Conservation (phyloP, 2,329 filamentous ascomycete species). For the Sarocladiaceae sp. region DNA sequence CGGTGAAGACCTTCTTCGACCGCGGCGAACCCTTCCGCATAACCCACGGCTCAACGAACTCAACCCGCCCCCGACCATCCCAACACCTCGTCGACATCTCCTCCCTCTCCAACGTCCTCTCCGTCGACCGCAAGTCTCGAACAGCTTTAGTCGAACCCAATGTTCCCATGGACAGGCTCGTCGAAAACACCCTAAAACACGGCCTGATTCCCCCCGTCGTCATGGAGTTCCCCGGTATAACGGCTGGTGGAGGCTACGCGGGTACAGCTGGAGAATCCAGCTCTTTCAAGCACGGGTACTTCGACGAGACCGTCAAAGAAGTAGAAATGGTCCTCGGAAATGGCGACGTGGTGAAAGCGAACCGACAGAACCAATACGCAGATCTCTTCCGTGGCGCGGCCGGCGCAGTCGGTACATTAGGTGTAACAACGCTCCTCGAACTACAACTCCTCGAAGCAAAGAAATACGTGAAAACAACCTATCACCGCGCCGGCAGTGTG, state of each 20-base stretch:
- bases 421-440: slow-evolving; percentile 64
- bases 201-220: slow-evolving; percentile 67
- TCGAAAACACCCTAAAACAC: slow-evolving; percentile 60
- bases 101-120: slow-evolving; percentile 57
- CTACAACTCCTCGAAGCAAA: slow-evolving; percentile 57
- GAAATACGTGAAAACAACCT: slow-evolving; percentile 58
- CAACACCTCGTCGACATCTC: slow-evolving; percentile 57
- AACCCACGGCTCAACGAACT: slow-evolving; percentile 74
- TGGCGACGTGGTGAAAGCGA: slow-evolving; percentile 57
- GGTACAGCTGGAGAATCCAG: slow-evolving; percentile 69
- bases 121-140: slow-evolving; percentile 49
- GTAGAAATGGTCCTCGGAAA: slow-evolving; percentile 68
- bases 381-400: slow-evolving; percentile 65
- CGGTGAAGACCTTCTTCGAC: slow-evolving; percentile 45
- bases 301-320: slow-evolving; percentile 58
- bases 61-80: slow-evolving; percentile 49
- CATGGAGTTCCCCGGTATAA: slow-evolving; percentile 75
- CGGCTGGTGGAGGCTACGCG: slow-evolving; percentile 66
- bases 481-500: slow-evolving; percentile 48
- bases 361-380: slow-evolving; percentile 25
- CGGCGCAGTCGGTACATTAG: slow-evolving; percentile 64
- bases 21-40: slow-evolving; percentile 62
- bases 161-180: slow-evolving; percentile 68
- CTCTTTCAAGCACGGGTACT: slow-evolving; percentile 67
- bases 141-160: slow-evolving; percentile 71